Evolutionary conservation across 2,329 filamentous ascomycete genomes (phyloP), one percentile per base, ranked within the genome.

Genomic region (Fulvia fulva): DNA sequence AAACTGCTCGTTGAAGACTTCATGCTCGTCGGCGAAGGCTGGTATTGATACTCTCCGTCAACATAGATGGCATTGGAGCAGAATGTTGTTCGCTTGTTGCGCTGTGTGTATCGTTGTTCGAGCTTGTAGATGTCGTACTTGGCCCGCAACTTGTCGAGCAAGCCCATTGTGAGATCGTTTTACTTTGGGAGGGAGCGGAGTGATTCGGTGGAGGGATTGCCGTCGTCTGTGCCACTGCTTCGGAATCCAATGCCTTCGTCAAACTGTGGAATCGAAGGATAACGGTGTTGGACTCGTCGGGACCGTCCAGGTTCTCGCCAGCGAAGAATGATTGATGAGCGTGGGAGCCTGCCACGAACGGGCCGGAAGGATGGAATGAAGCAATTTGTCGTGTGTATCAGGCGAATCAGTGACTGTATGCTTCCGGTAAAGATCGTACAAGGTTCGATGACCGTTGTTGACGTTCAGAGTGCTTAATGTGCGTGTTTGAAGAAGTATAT

Each of bases 121-220:
- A 97, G 87, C 51, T 91, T 90, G 81, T 96, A 94, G 71, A 97
- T 85, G 81, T 97, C 91, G 69, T 95, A 83, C 76, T 93, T 93
- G 55, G 82, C 79, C 62, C 88, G 86, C 63, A 95, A 83, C 51
- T 89, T 87, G 71, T 92, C 89, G 57, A 94, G 80, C 23, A 95
- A 83, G 54, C 83, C 84, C 77, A 88, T 85, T 32, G 51, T 69
- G 57, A 30, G 9, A 43, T 47, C 5, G 23, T 22, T 34, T 30
- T 46, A 28, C 3, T 19, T 19, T 41, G 37, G 16, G n/a, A n/a
- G 8, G 7, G 37, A 41, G 21, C n/a, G n/a, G n/a, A 22, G 16
- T 14, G 11, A 9, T 19, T 52, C 14, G 28, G 50, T 37, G 19
- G 51, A 14, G 23, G 28, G 22, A 37, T 23, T 22, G 30, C 25